These are phyloP conservation scores for Paramyrothecium sp. DNA, from an alignment of 2,329 filamentous ascomycete genomes.

Conservation along the genomic window DNA sequence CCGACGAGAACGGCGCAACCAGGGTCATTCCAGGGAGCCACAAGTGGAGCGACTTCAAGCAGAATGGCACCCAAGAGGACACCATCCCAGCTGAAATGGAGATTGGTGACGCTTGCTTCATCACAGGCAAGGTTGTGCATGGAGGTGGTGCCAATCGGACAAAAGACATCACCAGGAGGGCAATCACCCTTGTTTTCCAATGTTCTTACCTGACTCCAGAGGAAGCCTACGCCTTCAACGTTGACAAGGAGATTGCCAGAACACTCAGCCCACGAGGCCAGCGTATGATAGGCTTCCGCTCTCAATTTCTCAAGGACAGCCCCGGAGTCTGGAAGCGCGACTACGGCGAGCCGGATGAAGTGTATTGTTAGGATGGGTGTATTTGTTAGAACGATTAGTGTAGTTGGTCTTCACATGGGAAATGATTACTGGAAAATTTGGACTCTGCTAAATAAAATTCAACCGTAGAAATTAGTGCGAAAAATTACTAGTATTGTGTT, in stretches of 20 bases:
- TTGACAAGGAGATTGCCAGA: constrained; percentile 8
- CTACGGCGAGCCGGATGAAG: constrained; percentile 6
- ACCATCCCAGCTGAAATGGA: constrained; percentile 23
- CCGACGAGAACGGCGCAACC: constrained; percentile 15
- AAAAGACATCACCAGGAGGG: constrained; percentile 3
- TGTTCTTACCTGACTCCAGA: constrained; percentile 11
- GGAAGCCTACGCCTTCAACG: constrained; percentile 9
- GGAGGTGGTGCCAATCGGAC: constrained; percentile 28
- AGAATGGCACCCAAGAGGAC: constrained; percentile 11
- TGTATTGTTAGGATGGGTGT: constrained; percentile 5
- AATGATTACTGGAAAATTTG: too few species aligned
- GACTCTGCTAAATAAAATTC: too few species aligned
- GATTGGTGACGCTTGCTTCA: constrained; percentile 24
- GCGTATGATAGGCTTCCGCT: constrained; percentile 12
- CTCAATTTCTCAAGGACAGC: constrained; percentile 9
- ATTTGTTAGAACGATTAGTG: too few species aligned
- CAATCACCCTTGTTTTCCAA: constrained; percentile 6
- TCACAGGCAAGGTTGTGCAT: constrained; percentile 29
- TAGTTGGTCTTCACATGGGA: too few species aligned
- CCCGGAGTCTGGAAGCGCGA: constrained; percentile 11
- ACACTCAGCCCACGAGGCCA: constrained; percentile 8
- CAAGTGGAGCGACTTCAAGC: constrained; percentile 18
- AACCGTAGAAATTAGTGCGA: too few species aligned
- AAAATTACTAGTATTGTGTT: too few species aligned
- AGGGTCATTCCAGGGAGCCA: constrained; percentile 17